Conservation (phyloP, 2,329 filamentous ascomycete genomes). For the Nothophoma quercina region DNA sequence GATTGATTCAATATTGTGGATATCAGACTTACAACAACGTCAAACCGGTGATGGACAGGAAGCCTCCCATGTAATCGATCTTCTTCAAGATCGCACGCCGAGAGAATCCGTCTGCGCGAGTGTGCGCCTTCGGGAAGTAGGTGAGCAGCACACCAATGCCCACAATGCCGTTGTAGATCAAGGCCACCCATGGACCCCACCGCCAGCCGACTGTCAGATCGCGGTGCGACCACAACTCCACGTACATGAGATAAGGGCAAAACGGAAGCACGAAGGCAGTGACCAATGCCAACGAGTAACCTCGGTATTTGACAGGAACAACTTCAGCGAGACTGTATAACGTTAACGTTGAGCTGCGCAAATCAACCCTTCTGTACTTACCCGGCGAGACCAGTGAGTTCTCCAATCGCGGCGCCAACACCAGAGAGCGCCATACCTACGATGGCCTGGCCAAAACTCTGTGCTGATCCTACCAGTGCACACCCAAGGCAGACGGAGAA, state of each 20-base stretch:
- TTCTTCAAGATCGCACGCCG: constrained; percentile 38
- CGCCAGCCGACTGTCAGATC: constrained; percentile 39
- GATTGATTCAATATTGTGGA: neutral
- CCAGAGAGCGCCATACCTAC: constrained; percentile 46
- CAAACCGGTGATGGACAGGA: constrained; percentile 43
- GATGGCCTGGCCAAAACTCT: constrained; percentile 44
- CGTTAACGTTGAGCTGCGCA: neutral
- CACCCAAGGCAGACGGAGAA: constrained; percentile 42
- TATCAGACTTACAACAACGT: constrained; percentile 38
- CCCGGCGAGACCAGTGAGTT: constrained; percentile 48
- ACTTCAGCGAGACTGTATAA: constrained; percentile 43
- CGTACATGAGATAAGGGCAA: constrained; percentile 44
- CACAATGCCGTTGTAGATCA: constrained; percentile 44
- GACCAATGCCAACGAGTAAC: constrained; percentile 43
- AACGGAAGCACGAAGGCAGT: constrained; percentile 48
- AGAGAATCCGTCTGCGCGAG: constrained; percentile 44
- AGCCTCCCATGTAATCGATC: constrained; percentile 42
- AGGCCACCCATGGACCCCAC: constrained; percentile 46
- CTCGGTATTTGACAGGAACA: constrained; percentile 44
- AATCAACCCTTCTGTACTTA: constrained; percentile 15
- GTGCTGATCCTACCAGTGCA: constrained; percentile 37
- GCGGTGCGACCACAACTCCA: constrained; percentile 39
- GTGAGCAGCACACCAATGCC: constrained; percentile 40
- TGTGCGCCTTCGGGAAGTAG: constrained; percentile 44
- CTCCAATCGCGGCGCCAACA: constrained; percentile 45